Evolutionary conservation across 2,329 filamentous ascomycete species (phyloP).

Genomic region (Cadophora sp.): DNA sequence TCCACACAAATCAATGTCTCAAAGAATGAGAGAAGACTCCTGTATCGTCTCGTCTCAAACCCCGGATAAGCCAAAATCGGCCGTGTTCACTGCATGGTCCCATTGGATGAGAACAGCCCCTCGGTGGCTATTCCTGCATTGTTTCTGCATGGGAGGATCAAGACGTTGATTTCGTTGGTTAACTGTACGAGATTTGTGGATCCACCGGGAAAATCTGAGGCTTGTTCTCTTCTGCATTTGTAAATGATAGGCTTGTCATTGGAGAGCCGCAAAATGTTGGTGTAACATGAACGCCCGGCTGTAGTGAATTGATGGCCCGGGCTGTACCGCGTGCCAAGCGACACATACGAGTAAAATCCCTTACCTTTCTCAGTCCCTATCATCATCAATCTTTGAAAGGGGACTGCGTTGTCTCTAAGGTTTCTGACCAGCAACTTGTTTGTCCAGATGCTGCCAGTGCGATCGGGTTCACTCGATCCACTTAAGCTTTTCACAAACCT

Average conservation of each 20-base stretch:
- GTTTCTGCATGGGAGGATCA: not conserved
- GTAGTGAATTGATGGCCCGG: too few species aligned
- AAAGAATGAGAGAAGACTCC: not conserved
- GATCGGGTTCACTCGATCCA: not conserved
- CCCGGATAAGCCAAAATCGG: not conserved
- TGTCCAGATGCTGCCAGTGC: not conserved
- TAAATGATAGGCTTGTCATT: not conserved
- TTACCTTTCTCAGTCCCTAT: not conserved
- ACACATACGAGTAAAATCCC: too few species aligned
- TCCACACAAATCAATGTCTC: not conserved
- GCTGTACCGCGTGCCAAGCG: too few species aligned
- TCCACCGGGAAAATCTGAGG: not conserved
- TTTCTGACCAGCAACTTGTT: not conserved
- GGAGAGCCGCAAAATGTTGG: not conserved
- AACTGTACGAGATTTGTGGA: not conserved
- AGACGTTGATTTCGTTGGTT: not conserved
- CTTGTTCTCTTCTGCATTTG: not conserved
- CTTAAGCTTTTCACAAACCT: not conserved
- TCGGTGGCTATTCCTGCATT: not conserved
- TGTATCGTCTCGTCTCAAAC: constrained; percentile 8
- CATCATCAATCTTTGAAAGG: not conserved
- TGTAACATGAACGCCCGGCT: too few species aligned
- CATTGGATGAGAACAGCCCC: not conserved
- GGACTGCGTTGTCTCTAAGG: not conserved
- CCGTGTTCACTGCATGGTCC: not conserved